Conservation (phyloP, 768 basidiomycete species). For the Tulasnella calospora region DNA sequence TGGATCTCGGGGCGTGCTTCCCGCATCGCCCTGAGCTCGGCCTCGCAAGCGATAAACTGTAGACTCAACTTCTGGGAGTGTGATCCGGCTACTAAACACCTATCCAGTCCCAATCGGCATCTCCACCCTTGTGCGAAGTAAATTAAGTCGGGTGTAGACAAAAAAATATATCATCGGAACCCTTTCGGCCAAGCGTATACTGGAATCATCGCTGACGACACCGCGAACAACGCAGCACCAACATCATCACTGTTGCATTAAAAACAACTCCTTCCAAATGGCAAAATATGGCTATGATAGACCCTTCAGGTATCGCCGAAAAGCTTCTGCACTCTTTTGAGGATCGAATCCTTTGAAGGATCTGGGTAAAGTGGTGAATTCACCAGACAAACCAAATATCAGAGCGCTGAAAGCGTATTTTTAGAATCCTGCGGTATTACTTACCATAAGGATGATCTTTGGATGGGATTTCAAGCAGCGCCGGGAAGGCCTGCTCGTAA, state of each 20-base stretch:
- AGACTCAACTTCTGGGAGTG: not conserved
- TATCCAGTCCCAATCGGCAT: not conserved
- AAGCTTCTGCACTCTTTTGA: conserved; percentile 94
- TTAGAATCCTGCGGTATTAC: conserved; percentile 27
- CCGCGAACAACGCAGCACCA: not conserved
- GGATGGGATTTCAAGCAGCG: conserved; percentile 93
- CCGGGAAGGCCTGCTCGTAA: conserved; percentile 94
- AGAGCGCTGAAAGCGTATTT: not conserved
- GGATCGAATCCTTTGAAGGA: conserved; percentile 89
- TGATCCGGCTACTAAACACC: not conserved
- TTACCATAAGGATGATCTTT: conserved; percentile 97
- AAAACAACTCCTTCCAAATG: not conserved
- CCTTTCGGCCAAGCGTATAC: not conserved
- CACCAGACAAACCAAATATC: not conserved
- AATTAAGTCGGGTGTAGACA: not conserved
- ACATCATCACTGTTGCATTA: not conserved
- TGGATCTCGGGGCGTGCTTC: no score
- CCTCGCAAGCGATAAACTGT: not conserved
- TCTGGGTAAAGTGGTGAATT: conserved; percentile 46
- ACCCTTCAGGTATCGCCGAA: conserved; percentile 71
- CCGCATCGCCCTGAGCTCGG: no score
- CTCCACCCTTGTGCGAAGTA: not conserved
- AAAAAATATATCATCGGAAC: no score
- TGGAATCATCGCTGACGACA: not conserved
- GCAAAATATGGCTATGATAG: not conserved